These are phyloP conservation scores for Fereydounia khargensis DNA, from an alignment of 1,284 basidiomycete genomes.

Conservation along the genomic window DNA sequence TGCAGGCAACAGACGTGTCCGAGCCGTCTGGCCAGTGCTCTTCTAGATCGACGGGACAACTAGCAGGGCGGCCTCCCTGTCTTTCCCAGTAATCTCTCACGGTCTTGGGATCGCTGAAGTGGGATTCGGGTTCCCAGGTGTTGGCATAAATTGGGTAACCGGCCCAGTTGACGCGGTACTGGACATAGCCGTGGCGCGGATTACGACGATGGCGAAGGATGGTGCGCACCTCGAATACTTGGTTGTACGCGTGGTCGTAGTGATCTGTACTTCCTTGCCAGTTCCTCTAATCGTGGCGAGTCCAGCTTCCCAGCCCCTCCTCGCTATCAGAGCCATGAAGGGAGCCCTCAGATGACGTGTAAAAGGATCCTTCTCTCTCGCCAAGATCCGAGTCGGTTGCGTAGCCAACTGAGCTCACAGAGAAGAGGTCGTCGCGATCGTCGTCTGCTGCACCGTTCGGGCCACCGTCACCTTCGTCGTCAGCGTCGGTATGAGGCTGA, in stretches of 20 bases:
- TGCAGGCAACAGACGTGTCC: too few relatives aligned
- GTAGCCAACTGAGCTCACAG: too few relatives aligned
- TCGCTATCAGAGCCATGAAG: conserved; percentile 20
- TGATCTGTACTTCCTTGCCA: conserved; percentile 20
- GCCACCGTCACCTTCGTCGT: not conserved
- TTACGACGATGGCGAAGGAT: conserved; percentile 22
- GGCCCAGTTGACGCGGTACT: conserved; percentile 23
- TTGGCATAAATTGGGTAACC: conserved; percentile 24
- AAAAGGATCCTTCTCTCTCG: conserved; percentile 4
- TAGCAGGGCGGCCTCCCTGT: conserved; percentile 17
- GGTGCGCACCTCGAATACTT: conserved; percentile 10
- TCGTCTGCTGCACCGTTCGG: too few relatives aligned
- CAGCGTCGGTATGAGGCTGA: conserved; percentile 1
- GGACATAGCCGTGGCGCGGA: conserved; percentile 15
- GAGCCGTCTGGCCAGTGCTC: conserved; percentile 10
- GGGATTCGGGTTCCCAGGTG: conserved; percentile 19
- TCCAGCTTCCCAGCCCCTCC: conserved; percentile 16
- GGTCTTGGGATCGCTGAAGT: conserved; percentile 12
- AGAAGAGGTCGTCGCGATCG: too few relatives aligned
- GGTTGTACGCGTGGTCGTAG: conserved; percentile 20
- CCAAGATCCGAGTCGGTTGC: conserved; percentile 12
- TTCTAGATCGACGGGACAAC: conserved; percentile 1
- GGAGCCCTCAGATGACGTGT: conserved; percentile 32
- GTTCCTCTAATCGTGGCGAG: conserved; percentile 8
- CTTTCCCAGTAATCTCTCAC: conserved; percentile 22